Evolutionary conservation across 768 basidiomycete species (phyloP).

Genomic region (Boletus tomentosulus): DNA sequence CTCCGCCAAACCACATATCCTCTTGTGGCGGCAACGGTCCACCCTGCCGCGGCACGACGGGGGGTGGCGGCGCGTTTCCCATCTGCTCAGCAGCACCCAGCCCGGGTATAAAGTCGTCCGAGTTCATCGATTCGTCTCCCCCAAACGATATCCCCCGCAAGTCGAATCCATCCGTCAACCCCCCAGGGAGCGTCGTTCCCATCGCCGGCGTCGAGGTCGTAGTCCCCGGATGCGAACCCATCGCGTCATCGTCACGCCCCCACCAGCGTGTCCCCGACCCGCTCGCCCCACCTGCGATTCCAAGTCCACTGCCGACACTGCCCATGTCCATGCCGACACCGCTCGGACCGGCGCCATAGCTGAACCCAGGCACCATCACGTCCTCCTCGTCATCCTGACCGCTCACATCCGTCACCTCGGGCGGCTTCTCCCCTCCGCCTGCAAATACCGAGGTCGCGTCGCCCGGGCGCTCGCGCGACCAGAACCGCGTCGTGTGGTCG

Average conservation of each 20-base stretch:
- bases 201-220: conserved; percentile 1
- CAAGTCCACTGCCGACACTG: conserved; percentile 12
- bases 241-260: conserved; percentile 43
- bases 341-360: conserved; percentile 28
- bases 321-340: background rate
- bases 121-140: conserved; percentile 27
- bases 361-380: conserved; percentile 70
- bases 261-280: conserved; percentile 34
- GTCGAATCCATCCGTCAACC: conserved; percentile 17
- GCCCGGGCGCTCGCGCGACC: conserved; percentile 90
- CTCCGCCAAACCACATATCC: conserved; percentile 43
- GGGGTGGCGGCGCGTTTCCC: conserved; percentile 10
- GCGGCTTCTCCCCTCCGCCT: conserved; percentile 81
- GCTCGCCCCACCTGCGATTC: conserved; percentile 23
- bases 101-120: conserved; percentile 65
- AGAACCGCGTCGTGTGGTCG: conserved; percentile 99
- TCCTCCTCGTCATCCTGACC: conserved; percentile 75
- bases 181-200: conserved; percentile 13
- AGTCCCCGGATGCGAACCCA: conserved; percentile 28
- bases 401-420: conserved; percentile 54
- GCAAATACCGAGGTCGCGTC: conserved; percentile 74
- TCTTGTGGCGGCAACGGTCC: conserved; percentile 47
- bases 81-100: conserved; percentile 41
- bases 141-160: conserved; percentile 24
- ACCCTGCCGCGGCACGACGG: conserved; percentile 32